Conservation (phyloP, 2,329 filamentous ascomycete genomes). For the Sarocladiaceae sp. region DNA sequence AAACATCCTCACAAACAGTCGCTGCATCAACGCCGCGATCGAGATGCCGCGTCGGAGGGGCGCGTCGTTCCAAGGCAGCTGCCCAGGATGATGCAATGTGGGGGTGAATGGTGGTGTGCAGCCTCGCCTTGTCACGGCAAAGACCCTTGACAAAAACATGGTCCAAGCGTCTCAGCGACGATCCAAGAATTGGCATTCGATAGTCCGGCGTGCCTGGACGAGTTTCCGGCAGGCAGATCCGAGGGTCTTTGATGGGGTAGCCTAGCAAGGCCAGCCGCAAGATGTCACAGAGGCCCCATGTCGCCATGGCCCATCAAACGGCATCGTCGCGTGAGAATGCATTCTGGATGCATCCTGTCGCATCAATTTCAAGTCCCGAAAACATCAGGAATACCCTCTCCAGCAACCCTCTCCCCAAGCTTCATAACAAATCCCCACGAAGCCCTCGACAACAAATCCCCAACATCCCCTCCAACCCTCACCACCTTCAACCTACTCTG, state of each 20-base stretch:
- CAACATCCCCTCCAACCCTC: slow-evolving; percentile 16
- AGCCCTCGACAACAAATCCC: slow-evolving; percentile 26
- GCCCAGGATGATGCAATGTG: slow-evolving; percentile 8
- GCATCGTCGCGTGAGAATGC: background rate
- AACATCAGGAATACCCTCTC: slow-evolving; percentile 19
- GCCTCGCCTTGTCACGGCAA: background rate
- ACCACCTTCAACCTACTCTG: slow-evolving; percentile 48
- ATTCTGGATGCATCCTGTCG: background rate
- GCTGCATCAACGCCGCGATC: background rate
- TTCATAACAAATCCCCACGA: slow-evolving; percentile 34
- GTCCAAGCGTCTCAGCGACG: background rate
- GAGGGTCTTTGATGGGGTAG: too few species aligned
- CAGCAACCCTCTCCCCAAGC: slow-evolving; percentile 27
- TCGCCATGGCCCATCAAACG: too few species aligned
- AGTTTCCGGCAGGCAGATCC: background rate
- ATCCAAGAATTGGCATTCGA: background rate
- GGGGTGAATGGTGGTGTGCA: slow-evolving; percentile 1
- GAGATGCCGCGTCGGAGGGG: slow-evolving; percentile 7
- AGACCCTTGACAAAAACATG: background rate
- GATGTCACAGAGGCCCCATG: too few species aligned
- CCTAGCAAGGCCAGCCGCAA: too few species aligned
- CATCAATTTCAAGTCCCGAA: slow-evolving; percentile 1
- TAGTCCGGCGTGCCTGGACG: background rate
- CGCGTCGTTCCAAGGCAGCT: slow-evolving; percentile 5
- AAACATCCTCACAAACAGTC: background rate